Evolutionary conservation across 2,329 filamentous ascomycete species (phyloP).

Genomic region (Akanthomyces uredinophilus): DNA sequence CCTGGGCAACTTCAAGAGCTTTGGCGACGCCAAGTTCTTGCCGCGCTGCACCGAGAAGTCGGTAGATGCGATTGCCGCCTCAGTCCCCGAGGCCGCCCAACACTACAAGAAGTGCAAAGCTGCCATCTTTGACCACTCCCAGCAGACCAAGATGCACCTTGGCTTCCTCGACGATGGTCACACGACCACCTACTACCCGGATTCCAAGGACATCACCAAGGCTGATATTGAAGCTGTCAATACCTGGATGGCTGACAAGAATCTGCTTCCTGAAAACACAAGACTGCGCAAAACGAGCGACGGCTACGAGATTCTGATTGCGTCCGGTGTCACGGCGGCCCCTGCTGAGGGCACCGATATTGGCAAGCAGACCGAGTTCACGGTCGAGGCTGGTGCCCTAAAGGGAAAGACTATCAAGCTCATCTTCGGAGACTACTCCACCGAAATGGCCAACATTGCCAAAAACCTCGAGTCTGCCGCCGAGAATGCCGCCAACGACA

Average conservation of each 20-base stretch:
- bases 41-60: conserved; percentile 62
- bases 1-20: conserved; percentile 80
- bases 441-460: conserved; percentile 66
- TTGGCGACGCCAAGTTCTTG: conserved; percentile 80
- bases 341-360: conserved; percentile 62
- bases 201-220: conserved; percentile 68
- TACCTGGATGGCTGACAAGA: conserved; percentile 67
- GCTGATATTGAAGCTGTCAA: conserved; percentile 68
- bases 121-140: conserved; percentile 64
- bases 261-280: conserved; percentile 71
- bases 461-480: conserved; percentile 64
- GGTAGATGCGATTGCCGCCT: conserved; percentile 59
- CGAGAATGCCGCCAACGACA: conserved; percentile 66
- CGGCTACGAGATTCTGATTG: conserved; percentile 68
- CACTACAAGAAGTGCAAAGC: conserved; percentile 65
- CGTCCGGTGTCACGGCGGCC: conserved; percentile 58
- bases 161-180: conserved; percentile 71
- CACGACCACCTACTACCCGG: conserved; percentile 77
- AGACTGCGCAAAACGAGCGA: conserved; percentile 64
- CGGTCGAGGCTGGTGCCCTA: conserved; percentile 52
- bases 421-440: conserved; percentile 68
- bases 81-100: conserved; percentile 54
- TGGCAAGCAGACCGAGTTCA: conserved; percentile 58
- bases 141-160: conserved; percentile 64
- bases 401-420: conserved; percentile 65